Evolutionary conservation across 495 filamentous ascomycete genomes (phyloP).

Genomic region (Bombardia bombarda): DNA sequence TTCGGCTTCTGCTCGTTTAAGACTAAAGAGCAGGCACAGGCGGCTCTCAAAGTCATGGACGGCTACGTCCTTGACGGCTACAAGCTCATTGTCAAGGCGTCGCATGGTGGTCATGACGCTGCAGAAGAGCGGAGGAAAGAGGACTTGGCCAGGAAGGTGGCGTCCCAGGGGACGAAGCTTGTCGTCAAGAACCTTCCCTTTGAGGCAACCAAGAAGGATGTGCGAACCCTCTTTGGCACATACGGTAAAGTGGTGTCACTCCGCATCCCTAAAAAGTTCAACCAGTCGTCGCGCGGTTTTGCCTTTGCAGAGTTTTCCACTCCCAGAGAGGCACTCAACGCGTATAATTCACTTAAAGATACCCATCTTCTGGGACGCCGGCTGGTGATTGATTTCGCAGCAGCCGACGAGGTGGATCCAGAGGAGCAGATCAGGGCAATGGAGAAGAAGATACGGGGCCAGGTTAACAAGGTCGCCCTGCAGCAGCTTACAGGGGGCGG

Average conservation of each 20-base stretch:
- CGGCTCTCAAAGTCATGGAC: slow-evolving; percentile 76
- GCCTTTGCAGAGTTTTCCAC: slow-evolving; percentile 96
- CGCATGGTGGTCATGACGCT: slow-evolving; percentile 77
- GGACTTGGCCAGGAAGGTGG: slow-evolving; percentile 68
- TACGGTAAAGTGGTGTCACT: slow-evolving; percentile 91
- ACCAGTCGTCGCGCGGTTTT: slow-evolving; percentile 79
- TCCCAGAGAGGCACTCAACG: slow-evolving; percentile 85
- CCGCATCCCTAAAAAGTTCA: slow-evolving; percentile 90
- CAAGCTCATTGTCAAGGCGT: slow-evolving; percentile 70
- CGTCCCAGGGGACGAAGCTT: slow-evolving; percentile 74
- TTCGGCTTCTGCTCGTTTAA: slow-evolving; percentile 92
- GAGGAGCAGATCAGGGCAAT: slow-evolving; percentile 95
- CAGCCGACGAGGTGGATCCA: slow-evolving; percentile 75
- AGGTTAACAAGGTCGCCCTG: slow-evolving; percentile 79
- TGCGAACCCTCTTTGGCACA: slow-evolving; percentile 71
- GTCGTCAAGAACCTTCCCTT: slow-evolving; percentile 99
- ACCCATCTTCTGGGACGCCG: slow-evolving; percentile 88
- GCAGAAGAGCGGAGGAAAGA: slow-evolving; percentile 76
- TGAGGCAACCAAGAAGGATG: slow-evolving; percentile 86
- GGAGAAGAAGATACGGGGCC: slow-evolving; percentile 85
- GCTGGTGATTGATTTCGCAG: slow-evolving; percentile 84
- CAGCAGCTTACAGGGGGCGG: slow-evolving; percentile 75
- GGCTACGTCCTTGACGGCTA: slow-evolving; percentile 80
- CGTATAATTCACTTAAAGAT: slow-evolving; percentile 80
- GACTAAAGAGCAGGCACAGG: slow-evolving; percentile 64